Conservation (phyloP, 75 land plant species). For the Pinus taeda region DNA sequence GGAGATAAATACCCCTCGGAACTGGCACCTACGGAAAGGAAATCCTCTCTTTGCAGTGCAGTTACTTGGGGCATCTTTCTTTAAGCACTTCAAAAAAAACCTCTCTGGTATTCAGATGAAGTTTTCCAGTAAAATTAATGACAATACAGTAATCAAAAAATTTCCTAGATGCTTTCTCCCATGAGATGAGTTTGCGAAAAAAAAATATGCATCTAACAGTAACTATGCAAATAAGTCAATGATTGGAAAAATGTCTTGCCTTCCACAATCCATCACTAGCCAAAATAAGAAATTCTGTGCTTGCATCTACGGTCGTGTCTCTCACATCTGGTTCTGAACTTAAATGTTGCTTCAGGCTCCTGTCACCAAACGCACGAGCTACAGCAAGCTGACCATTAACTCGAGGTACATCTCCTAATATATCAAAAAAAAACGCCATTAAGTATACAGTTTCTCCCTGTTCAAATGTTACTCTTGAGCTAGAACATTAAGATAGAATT, state of each 20-base stretch:
- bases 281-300: conserved; percentile 59
- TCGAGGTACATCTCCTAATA: conserved; percentile 81
- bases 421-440: background rate
- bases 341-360: conserved; percentile 69
- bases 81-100: too few species aligned
- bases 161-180: too few species aligned
- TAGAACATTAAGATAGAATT: background rate
- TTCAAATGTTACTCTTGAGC: conserved; percentile 1
- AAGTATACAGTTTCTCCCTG: background rate
- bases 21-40: too few species aligned
- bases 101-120: too few species aligned
- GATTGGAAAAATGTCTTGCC: conserved; percentile 16
- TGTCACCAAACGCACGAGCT: conserved; percentile 87
- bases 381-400: conserved; percentile 89
- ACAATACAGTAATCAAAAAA: too few species aligned
- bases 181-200: too few species aligned
- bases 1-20: too few species aligned
- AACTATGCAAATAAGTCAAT: background rate
- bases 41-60: too few species aligned
- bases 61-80: too few species aligned
- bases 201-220: background rate
- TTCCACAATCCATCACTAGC: conserved; percentile 96
- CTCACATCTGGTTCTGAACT: conserved; percentile 83
- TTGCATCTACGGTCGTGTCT: conserved; percentile 24
- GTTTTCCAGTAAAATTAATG: too few species aligned